phyloP scores from a whole-genome alignment of 83 land plant species.

The Picea mariana region DNA sequence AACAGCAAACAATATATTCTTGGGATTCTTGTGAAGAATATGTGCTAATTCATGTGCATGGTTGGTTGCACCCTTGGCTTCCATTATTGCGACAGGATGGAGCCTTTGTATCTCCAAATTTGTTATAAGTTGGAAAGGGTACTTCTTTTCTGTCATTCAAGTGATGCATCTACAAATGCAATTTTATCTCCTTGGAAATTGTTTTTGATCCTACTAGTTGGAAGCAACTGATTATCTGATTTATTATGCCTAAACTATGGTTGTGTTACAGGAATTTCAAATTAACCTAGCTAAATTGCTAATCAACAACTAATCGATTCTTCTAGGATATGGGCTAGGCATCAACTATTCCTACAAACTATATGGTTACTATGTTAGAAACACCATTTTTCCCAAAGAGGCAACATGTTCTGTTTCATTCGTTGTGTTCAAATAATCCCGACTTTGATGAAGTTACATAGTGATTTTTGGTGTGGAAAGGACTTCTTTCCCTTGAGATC shows the following conservation, averaged over 20 bases:
- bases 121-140: conserved; percentile 67
- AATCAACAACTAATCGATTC: too few relatives aligned
- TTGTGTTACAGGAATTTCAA: too few relatives aligned
- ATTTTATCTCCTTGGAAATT: conserved; percentile 83
- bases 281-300: too few relatives aligned
- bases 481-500: too few relatives aligned
- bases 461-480: too few relatives aligned
- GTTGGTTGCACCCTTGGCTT: conserved; percentile 87
- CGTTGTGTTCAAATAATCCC: conserved; percentile 61
- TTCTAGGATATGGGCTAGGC: too few relatives aligned
- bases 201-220: too few relatives aligned
- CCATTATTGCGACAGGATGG: conserved; percentile 76
- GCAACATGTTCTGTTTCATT: conserved; percentile 87
- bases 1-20: conserved; percentile 58
- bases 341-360: conserved; percentile 75
- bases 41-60: conserved; percentile 89
- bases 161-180: conserved; percentile 79
- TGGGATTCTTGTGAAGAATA: conserved; percentile 90
- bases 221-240: too few relatives aligned
- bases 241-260: too few relatives aligned
- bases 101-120: conserved; percentile 67
- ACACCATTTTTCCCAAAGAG: conserved; percentile 87
- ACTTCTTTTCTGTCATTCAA: conserved; percentile 90
- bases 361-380: conserved; percentile 83
- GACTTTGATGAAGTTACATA: too few relatives aligned